These are phyloP conservation scores for Talaromyces nanjingensis DNA, from an alignment of 495 filamentous ascomycete genomes.

Conservation along the genomic window DNA sequence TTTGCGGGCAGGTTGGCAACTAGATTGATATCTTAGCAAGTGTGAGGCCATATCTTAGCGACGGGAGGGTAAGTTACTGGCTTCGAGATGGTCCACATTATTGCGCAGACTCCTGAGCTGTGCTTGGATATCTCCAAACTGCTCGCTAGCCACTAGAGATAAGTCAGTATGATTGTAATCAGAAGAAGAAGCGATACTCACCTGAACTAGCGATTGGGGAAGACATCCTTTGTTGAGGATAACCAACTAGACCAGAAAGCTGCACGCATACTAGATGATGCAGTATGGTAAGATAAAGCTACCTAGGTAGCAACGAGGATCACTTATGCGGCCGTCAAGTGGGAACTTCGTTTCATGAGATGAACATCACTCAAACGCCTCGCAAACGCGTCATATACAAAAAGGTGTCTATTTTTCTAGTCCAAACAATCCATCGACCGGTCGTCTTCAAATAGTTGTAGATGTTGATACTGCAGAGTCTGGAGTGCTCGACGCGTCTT, in stretches of 20 bases:
- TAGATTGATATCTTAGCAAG: constrained; percentile 15
- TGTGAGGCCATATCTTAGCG: background rate
- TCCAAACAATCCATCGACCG: background rate
- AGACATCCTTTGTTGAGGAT: background rate
- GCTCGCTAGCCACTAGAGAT: background rate
- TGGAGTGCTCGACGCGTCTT: background rate
- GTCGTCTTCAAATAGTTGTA: background rate
- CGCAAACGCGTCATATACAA: background rate
- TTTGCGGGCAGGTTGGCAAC: constrained; percentile 35
- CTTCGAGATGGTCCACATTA: constrained; percentile 36
- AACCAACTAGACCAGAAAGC: no score
- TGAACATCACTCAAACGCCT: background rate
- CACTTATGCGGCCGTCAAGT: background rate
- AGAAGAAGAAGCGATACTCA: background rate
- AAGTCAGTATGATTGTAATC: background rate
- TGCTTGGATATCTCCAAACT: constrained; percentile 3
- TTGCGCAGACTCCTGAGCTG: constrained; percentile 23
- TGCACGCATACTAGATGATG: no score
- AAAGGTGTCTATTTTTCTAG: background rate
- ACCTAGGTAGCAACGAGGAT: no score
- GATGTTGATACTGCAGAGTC: background rate
- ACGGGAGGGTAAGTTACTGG: constrained; percentile 21
- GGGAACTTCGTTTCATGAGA: background rate
- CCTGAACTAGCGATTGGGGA: constrained; percentile 4
- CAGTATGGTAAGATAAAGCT: no score